Evolutionary conservation across 257 asterid species (phyloP).

Genomic region (Solanum tacnaense): DNA sequence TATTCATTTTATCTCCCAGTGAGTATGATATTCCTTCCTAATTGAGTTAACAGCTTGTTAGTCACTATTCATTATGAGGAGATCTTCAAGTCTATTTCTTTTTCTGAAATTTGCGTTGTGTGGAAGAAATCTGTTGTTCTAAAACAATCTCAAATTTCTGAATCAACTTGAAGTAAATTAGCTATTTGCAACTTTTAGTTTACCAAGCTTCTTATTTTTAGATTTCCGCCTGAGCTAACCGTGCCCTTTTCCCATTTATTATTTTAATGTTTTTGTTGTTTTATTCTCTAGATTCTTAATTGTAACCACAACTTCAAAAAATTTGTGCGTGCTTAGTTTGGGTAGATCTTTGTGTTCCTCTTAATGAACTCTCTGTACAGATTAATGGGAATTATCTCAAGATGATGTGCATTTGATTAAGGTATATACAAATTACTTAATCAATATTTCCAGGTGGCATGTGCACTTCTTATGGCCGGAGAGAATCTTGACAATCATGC

Average conservation of each 20-base stretch:
- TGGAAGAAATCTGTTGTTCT: neutral
- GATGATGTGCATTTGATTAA: neutral
- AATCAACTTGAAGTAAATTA: neutral
- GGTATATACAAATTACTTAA: neutral
- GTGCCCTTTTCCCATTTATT: neutral
- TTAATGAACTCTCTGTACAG: neutral
- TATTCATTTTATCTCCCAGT: conserved; percentile 97
- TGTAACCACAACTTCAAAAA: neutral
- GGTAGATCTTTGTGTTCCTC: neutral
- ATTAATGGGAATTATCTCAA: neutral
- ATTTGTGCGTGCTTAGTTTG: neutral
- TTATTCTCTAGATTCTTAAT: neutral
- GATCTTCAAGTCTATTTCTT: neutral
- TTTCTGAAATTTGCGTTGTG: neutral
- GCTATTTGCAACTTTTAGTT: neutral
- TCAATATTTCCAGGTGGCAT: conserved; percentile 55
- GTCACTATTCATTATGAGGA: neutral
- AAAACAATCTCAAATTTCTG: neutral
- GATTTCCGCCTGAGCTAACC: neutral
- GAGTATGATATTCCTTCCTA: conserved; percentile 16
- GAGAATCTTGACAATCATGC: conserved; percentile 63
- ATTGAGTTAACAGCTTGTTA: neutral
- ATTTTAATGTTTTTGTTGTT: neutral
- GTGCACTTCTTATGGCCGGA: conserved; percentile 87
- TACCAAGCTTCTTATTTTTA: neutral